These are phyloP conservation scores for Phytophthora colocasiae DNA, from an alignment of 352 stramenopile genomes.

Conservation along the genomic window DNA sequence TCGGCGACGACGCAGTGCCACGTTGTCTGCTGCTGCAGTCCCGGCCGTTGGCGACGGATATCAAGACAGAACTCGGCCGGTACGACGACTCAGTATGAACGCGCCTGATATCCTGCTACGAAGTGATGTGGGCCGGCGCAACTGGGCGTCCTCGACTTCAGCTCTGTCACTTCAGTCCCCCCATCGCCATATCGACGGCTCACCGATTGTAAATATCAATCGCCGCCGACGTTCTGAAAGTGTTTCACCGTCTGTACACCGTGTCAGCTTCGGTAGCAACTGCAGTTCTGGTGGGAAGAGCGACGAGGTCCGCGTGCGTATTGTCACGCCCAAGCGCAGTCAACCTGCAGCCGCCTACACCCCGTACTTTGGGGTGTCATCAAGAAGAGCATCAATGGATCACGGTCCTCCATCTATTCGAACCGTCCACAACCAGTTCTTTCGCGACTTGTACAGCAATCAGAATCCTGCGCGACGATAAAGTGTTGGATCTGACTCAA, in stretches of 20 bases:
- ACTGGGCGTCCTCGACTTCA: constrained; percentile 54
- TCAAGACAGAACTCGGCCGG: constrained; percentile 4
- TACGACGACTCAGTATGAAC: constrained; percentile 29
- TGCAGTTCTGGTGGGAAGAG: constrained; percentile 31
- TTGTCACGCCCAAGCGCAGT: constrained; percentile 29
- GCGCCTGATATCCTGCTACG: constrained; percentile 52
- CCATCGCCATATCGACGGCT: constrained; percentile 31
- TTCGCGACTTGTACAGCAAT: constrained; percentile 40
- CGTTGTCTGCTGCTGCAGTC: constrained; percentile 7
- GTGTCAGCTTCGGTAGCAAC: constrained; percentile 33
- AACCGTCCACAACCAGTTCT: constrained; percentile 41
- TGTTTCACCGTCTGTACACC: constrained; percentile 23
- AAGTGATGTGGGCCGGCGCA: constrained; percentile 49
- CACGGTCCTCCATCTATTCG: constrained; percentile 15
- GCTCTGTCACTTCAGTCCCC: constrained; percentile 53
- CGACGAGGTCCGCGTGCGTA: constrained; percentile 32
- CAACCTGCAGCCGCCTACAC: constrained; percentile 28
- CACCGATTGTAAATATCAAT: constrained; percentile 31
- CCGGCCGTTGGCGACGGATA: neutral
- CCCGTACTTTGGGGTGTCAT: constrained; percentile 28
- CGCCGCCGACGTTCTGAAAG: constrained; percentile 20
- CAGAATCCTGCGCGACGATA: constrained; percentile 1
- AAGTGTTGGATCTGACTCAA: neutral
- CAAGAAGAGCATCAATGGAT: constrained; percentile 12
- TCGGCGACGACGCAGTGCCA: constrained; percentile 35